Percentiles rank a stretch among this genome's conserved stretches.
Evolutionary conservation across 1,284 basidiomycete genomes (phyloP).

Genomic region (Microbotryum scabiosae): DNA sequence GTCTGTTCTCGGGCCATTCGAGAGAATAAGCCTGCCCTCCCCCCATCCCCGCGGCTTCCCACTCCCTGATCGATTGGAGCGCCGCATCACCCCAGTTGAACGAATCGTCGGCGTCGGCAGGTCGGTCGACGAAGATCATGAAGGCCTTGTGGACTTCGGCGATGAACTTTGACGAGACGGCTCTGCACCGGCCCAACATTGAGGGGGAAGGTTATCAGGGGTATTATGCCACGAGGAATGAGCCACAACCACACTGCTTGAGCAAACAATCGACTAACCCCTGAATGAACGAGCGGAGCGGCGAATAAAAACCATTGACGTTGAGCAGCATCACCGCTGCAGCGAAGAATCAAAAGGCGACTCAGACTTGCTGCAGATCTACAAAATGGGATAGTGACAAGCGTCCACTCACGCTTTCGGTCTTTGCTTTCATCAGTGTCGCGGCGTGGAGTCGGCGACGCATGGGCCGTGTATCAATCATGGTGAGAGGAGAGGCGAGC

Average conservation of each 20-base stretch:
- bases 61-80: conserved; percentile 30
- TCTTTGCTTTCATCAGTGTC: no score
- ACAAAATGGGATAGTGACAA: no score
- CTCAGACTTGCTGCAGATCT: no score
- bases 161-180: conserved; percentile 37
- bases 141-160: conserved; percentile 23
- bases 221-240: neutral
- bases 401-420: no score
- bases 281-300: conserved; percentile 34
- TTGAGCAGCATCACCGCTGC: conserved; percentile 38
- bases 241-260: neutral
- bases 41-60: conserved; percentile 21
- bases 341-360: neutral
- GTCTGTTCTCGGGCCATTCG: conserved; percentile 10
- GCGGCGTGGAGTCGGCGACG: no score
- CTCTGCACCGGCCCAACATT: conserved; percentile 16
- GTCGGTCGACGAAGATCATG: conserved; percentile 30
- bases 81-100: conserved; percentile 35
- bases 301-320: conserved; percentile 36
- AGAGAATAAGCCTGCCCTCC: conserved; percentile 32
- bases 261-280: conserved; percentile 4
- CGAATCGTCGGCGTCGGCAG: conserved; percentile 9
- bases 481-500: no score
- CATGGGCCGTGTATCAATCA: no score
- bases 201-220: neutral